phyloP scores from a whole-genome alignment of 2,329 filamentous ascomycete genomes.

The Periconia sp. region DNA sequence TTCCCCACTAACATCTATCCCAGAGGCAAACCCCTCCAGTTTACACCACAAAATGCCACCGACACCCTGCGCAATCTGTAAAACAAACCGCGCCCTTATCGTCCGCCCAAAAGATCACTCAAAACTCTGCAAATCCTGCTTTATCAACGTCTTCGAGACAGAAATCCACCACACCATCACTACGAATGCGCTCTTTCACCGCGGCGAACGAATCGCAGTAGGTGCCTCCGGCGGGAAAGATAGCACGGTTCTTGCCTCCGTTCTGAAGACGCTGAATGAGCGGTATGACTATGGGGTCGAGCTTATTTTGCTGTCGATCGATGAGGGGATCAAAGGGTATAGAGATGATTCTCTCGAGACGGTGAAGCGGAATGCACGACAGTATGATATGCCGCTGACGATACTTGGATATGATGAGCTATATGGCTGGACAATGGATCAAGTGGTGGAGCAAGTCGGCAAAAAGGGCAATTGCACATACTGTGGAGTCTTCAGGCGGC shows the following conservation, averaged over 20 bases:
- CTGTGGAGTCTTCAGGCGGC: slow-evolving; percentile 92
- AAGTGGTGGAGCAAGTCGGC: slow-evolving; percentile 93
- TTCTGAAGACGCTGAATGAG: slow-evolving; percentile 93
- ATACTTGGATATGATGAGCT: slow-evolving; percentile 93
- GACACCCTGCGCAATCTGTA: slow-evolving; percentile 76
- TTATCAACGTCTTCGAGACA: slow-evolving; percentile 84
- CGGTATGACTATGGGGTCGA: slow-evolving; percentile 86
- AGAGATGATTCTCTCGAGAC: slow-evolving; percentile 95
- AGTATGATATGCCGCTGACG: slow-evolving; percentile 90
- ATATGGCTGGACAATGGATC: slow-evolving; percentile 99
- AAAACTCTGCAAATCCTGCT: slow-evolving; percentile 90
- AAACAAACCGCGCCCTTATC: slow-evolving; percentile 79
- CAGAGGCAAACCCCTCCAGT: not conserved
- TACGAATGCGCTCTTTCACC: slow-evolving; percentile 78
- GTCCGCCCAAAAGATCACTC: slow-evolving; percentile 94
- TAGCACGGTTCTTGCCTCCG: slow-evolving; percentile 92
- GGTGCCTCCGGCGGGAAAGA: slow-evolving; percentile 97
- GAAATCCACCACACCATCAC: slow-evolving; percentile 94
- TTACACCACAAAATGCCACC: slow-evolving; percentile 69
- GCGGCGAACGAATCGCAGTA: slow-evolving; percentile 88
- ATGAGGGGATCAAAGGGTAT: slow-evolving; percentile 97
- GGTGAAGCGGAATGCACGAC: slow-evolving; percentile 88
- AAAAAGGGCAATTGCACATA: slow-evolving; percentile 99
- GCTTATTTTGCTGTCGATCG: slow-evolving; percentile 86
- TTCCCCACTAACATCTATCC: slow-evolving; percentile 7